phyloP scores from a whole-genome alignment of 179 eudicot species.

The Drosera spatulata region DNA sequence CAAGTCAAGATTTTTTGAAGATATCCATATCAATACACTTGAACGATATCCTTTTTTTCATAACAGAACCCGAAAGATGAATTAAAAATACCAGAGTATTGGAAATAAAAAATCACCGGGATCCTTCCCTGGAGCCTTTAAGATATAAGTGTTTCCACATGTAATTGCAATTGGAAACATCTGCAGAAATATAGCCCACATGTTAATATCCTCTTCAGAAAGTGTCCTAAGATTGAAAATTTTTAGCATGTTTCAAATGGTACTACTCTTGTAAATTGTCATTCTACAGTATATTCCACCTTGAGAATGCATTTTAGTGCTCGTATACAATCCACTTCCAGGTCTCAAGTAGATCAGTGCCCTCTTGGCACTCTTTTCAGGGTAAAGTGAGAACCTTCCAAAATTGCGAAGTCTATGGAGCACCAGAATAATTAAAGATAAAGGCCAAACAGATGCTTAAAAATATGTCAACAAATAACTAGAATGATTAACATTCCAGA shows the following conservation, averaged over 20 bases:
- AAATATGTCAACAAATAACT: not conserved
- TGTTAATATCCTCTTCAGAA: not conserved
- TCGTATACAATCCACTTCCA: not conserved
- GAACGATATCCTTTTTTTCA: too few relatives aligned
- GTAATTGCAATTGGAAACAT: conserved; percentile 69
- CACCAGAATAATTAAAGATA: too few relatives aligned
- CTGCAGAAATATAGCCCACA: conserved; percentile 22
- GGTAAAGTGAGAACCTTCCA: too few relatives aligned
- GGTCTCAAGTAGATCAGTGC: not conserved
- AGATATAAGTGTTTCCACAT: conserved; percentile 69
- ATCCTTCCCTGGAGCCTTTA: conserved; percentile 66
- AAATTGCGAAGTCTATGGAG: too few relatives aligned
- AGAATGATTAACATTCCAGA: not conserved
- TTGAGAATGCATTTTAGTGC: not conserved
- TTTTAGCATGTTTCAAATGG: too few relatives aligned
- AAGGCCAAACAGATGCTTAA: not conserved
- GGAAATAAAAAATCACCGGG: conserved; percentile 36
- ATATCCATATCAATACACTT: too few relatives aligned
- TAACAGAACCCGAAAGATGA: too few relatives aligned
- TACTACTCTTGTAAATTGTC: not conserved
- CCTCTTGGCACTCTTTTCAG: too few relatives aligned
- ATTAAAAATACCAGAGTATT: too few relatives aligned
- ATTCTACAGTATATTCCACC: not conserved
- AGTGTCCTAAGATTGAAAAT: not conserved
- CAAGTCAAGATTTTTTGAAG: too few relatives aligned